Base-by-base conservation (phyloP, 2,329 filamentous ascomycete species). In the Aspergillus oerlinghausenensis region DNA sequence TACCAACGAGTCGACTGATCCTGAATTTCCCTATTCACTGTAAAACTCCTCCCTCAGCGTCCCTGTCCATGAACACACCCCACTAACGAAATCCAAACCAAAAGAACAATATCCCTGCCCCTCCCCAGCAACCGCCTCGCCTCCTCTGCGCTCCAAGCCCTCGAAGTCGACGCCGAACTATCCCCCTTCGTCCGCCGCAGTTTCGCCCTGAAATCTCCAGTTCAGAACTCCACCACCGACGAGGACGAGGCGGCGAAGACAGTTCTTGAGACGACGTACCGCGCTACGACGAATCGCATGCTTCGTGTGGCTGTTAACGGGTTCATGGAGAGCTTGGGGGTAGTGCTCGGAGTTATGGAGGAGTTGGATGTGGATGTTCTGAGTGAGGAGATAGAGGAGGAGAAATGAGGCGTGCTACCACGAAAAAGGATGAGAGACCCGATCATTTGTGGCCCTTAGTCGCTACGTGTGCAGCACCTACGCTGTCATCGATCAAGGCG, bases 211-310 rank as follows among this genome's bases (percentile, higher is more conserved):
- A 74, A 77, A 25, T 51, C 70, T 21, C 66, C 62, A 28, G 49
- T 69, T 14, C 58, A 59, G 58, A 63, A 62, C 49, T 56, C 63
- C 58, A 52, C 56, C 57, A 48, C 9, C 55, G 55, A 56, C 61
- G 40, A 60, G 61, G 43, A 47, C 7, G 71, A 72, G 7, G 72
- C 75, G 26, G 65, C 68, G 38, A 75, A 76, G 64, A 82, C 77
- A 1, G 75, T 92, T 4, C 79, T 97, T 50, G 80, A 82, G 58
- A 88, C 90, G 9, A 83, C 88, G 58, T 97, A 97, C 76, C 83
- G 82, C 54, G 94, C 94, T 1, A 91, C 91, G 0, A 97, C 94
- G 21, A 96, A 97, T 71, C 88, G 94, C 64, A 97, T 97, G 93
- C 82, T 99, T 56, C 87, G 94, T 48, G 94, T 99, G 2, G 90